Conservation (phyloP, 306 rosid species). For the Datisca glomerata region DNA sequence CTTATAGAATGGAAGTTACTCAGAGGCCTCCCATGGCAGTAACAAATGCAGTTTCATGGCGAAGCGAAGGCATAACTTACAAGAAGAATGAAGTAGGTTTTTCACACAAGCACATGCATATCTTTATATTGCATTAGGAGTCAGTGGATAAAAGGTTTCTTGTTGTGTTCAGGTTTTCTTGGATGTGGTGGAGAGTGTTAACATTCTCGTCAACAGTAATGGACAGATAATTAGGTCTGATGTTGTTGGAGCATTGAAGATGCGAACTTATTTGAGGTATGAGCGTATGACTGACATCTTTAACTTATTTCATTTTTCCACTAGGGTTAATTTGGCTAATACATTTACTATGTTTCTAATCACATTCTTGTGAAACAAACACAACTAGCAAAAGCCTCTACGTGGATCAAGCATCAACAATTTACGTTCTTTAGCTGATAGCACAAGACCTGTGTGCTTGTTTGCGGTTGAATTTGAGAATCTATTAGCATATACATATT, state of each 20-base stretch:
- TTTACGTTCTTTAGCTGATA: not conserved
- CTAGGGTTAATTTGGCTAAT: too few species aligned
- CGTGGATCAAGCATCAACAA: not conserved
- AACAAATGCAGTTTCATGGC: constrained; percentile 99
- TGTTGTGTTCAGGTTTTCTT: constrained; percentile 61
- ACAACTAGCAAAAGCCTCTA: too few species aligned
- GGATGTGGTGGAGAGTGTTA: constrained; percentile 99
- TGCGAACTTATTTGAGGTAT: constrained; percentile 96
- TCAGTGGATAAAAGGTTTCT: not conserved
- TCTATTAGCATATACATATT: too few species aligned
- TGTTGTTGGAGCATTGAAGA: constrained; percentile 96
- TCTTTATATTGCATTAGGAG: too few species aligned
- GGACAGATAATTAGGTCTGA: constrained; percentile 98
- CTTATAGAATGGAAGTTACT: constrained; percentile 90
- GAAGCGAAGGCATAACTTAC: constrained; percentile 90
- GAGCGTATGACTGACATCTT: too few species aligned
- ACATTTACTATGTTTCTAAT: too few species aligned
- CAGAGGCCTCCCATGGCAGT: constrained; percentile 99
- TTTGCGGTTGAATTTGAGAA: not conserved
- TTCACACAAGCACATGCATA: not conserved
- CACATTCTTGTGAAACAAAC: too few species aligned
- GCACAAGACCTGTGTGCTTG: not conserved
- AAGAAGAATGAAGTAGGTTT: constrained; percentile 86
- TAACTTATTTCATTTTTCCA: constrained; percentile 2
- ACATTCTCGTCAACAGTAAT: constrained; percentile 95